Evolutionary conservation across 2,329 filamentous ascomycete species (phyloP), one percentile per base, ranked within the genome.

Genomic region (Calonectria henricotiae): DNA sequence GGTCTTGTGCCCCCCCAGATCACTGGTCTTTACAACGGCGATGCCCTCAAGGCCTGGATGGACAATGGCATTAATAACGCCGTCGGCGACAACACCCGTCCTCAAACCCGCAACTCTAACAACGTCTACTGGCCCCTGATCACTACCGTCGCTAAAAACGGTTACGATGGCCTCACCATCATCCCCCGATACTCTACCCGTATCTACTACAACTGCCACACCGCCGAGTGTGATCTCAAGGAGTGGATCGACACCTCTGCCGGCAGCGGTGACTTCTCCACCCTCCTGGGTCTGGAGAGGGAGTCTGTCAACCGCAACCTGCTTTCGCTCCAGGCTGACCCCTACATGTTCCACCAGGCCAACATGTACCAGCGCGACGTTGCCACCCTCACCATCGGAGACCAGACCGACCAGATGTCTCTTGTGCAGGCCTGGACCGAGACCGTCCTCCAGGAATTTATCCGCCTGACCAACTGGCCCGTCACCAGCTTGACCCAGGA

Each of bases 311-410:
- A 25, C 2, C 51, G 51, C 17, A 65, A 51, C 23, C 51, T 73
- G 2, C 32, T 73, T 1, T 15, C 44, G 2, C 68, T 73, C 3
- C 58, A 71, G 43, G 58, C 65, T 6, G 72, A 73, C 23, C 70
- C 72, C 15, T 73, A 73, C 58, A 73, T 73, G 72, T 73, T 73
- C 58, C 72, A 73, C 27, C 72, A 73, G 65, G 72, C 72, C 46
- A 73, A 73, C 58, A 71, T 73, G 68, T 63, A 71, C 12, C 68
- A 62, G 32, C 44, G 47, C 6, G 70, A 73, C 23, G 65, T 73
- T 27, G 68, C 66, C 1, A 23, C 69, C 32, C 65, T 70, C 3
- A 73, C 68, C 0, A 43, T 73, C 32, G 72, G 72, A 17, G 39
- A 46, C 11, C 54, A 73, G 39, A 73, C 72, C 0, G 62, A 64